Evolutionary conservation across 2,329 filamentous ascomycete genomes (phyloP), one percentile per base, ranked within the genome.

Genomic region (Nannizzia gypsea): DNA sequence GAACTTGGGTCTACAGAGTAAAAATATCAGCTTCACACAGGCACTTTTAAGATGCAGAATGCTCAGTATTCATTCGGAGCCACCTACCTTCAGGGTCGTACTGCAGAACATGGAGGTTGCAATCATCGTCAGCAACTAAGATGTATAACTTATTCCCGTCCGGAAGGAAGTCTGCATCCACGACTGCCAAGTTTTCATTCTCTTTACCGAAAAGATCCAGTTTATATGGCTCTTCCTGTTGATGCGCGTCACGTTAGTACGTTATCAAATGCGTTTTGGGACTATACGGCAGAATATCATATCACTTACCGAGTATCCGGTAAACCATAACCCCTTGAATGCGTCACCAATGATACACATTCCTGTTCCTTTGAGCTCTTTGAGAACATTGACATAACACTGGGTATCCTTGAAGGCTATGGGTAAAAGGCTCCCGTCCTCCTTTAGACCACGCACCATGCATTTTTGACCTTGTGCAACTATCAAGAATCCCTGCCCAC

Each of bases 391-490:
- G 11, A 96, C 89, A 68, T 96, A 93, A 73, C 89, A 95, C 74
- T 89, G 93, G 85, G 96, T 95, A 69, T 99, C 93, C 80, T 99
- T 88, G 70, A 99, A 99, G 0, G 93, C 93, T 2, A 99, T 92
- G 0, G 93, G 93, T 0, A 97, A 79, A 58, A 97, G 81, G 1
- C 88, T 90, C 0, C 91, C 90, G 70, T 99, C 93, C 72, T 99
- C 93, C 71, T 96, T 96, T 2, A 99, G 80, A 44, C 93, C 93
- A 61, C 93, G 82, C 1, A 99, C 90, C 88, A 99, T 95, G 71
- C 90, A 92, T 74, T 99, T 99, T 69, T 96, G 91, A 0, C 93
- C 93, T 70, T 99, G 93, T 0, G 91, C 90, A 44, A 88, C 88
- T 63, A 93, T 85, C 80, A 95, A 84, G 65, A 92, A 90, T 1